Evolutionary conservation across 495 filamentous ascomycete species (phyloP).

Genomic region (Coniosporium apollinis): DNA sequence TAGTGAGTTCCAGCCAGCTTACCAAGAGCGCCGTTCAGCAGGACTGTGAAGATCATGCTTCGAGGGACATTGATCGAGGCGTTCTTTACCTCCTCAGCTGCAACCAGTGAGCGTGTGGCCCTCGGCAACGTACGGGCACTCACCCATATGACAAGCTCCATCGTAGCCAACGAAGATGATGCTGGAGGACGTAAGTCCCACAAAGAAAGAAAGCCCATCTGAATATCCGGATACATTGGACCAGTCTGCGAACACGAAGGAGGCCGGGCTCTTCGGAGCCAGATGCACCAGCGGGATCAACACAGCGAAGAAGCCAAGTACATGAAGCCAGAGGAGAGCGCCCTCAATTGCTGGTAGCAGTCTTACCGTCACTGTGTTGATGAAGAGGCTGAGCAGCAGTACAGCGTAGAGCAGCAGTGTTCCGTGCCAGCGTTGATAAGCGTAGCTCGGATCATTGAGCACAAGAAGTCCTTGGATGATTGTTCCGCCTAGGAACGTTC

Average conservation of each 20-base stretch:
- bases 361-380: constrained; percentile 5
- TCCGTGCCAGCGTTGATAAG: constrained; percentile 6
- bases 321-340: constrained; percentile 5
- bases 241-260: constrained; percentile 5
- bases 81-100: constrained; percentile 7
- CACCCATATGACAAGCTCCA: constrained; percentile 1
- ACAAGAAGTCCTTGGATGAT: constrained; percentile 8
- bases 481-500: constrained; percentile 4
- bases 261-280: not conserved
- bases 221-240: constrained; percentile 5
- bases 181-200: not conserved
- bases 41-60: constrained; percentile 6
- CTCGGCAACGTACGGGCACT: not conserved
- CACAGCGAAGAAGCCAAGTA: constrained; percentile 5
- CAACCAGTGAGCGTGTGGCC: constrained; percentile 1
- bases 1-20: too few species aligned
- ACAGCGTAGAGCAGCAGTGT: constrained; percentile 6
- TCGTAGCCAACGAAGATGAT: not conserved
- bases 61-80: constrained; percentile 5
- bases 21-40: constrained; percentile 7
- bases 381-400: constrained; percentile 3
- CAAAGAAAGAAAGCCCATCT: constrained; percentile 5
- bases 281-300: constrained; percentile 5
- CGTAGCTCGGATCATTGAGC: constrained; percentile 6
- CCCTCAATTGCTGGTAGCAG: constrained; percentile 4